Percentiles rank a stretch among this genome's conserved stretches.
Evolutionary conservation across 2,329 filamentous ascomycete genomes (phyloP).

Genomic region (Zasmidium angulare): DNA sequence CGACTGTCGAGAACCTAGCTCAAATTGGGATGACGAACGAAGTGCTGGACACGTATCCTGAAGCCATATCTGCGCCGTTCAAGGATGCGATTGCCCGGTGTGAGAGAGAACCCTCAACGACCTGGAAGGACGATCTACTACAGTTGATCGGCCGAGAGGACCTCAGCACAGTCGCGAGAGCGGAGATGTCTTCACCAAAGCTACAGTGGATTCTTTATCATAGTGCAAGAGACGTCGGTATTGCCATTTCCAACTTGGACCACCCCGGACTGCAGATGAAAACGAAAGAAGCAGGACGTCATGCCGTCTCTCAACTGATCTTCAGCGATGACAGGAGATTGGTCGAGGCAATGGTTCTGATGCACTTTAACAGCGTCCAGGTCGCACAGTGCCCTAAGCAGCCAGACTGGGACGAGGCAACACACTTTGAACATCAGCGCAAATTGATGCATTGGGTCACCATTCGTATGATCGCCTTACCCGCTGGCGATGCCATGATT

Average conservation of each 20-base stretch:
- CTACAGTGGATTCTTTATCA: constrained; percentile 2
- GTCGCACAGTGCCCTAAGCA: constrained; percentile 74
- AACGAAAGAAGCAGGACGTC: constrained; percentile 73
- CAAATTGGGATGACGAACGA: constrained; percentile 65
- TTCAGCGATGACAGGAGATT: constrained; percentile 91
- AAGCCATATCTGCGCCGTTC: constrained; percentile 76
- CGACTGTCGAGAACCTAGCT: constrained; percentile 61
- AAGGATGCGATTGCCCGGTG: constrained; percentile 83
- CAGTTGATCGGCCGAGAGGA: constrained; percentile 79
- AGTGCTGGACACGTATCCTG: constrained; percentile 79
- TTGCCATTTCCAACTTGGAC: constrained; percentile 70
- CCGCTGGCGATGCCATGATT: constrained; percentile 81
- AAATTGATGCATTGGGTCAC: constrained; percentile 84
- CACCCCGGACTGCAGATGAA: constrained; percentile 68
- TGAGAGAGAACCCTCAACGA: constrained; percentile 75
- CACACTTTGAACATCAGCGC: constrained; percentile 89
- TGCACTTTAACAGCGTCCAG: constrained; percentile 82
- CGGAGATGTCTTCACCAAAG: background rate
- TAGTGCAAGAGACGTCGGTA: constrained; percentile 65
- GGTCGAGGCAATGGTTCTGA: constrained; percentile 76
- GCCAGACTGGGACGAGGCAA: constrained; percentile 77
- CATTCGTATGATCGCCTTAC: constrained; percentile 82
- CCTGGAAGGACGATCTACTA: constrained; percentile 71
- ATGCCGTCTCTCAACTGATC: constrained; percentile 78
- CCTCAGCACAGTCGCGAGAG: constrained; percentile 50